A percentile compares a stretch with the other conserved stretches of the same genome.
Conservation (phyloP, 2,329 filamentous ascomycete genomes). For the Paraconiothyrium sp. region DNA sequence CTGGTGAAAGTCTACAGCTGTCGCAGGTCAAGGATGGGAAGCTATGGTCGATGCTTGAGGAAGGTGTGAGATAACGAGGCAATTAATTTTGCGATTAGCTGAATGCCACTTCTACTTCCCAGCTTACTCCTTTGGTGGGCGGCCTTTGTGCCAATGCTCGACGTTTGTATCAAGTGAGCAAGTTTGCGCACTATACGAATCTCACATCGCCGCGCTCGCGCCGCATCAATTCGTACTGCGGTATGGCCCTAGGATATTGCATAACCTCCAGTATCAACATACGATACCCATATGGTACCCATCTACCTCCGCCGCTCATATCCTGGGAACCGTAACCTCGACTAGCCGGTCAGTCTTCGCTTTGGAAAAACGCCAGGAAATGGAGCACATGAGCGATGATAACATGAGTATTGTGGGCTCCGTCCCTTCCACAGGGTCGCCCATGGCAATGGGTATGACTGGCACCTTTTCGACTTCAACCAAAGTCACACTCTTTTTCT, state of each 20-base stretch:
- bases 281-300: not conserved
- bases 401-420: not conserved
- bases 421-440: not conserved
- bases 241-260: not conserved
- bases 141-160: not conserved
- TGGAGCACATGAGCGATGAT: not conserved
- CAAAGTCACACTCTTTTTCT: conserved; percentile 5
- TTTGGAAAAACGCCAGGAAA: not conserved
- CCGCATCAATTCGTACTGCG: not conserved
- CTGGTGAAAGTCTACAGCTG: not conserved
- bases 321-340: not conserved
- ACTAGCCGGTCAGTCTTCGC: not conserved
- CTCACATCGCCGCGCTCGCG: not conserved
- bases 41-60: not conserved
- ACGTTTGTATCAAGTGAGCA: not conserved
- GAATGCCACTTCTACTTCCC: not conserved
- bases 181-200: conserved; percentile 13
- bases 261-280: not conserved
- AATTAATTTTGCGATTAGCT: not conserved
- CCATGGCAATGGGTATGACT: conserved; percentile 10
- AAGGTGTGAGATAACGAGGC: not conserved
- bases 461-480: conserved; percentile 12
- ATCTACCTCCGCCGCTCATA: not conserved
- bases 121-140: not conserved
- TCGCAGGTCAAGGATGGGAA: not conserved